Conservation (phyloP, 345 rosid species). For the Aquilaria yunnanensis region DNA sequence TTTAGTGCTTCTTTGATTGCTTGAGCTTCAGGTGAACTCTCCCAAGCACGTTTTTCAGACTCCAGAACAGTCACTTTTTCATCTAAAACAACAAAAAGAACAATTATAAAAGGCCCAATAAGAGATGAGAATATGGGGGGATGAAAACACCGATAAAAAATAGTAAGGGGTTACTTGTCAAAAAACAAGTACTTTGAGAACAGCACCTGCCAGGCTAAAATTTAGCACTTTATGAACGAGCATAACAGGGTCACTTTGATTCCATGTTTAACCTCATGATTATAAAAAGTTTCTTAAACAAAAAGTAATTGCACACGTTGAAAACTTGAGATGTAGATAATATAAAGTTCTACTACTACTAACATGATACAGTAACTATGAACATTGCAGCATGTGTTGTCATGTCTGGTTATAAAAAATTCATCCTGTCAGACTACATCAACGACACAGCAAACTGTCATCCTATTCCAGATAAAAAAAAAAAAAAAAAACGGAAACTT, state of each 20-base stretch:
- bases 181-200: background rate
- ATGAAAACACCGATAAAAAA: background rate
- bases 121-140: background rate
- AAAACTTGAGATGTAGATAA: too few species aligned
- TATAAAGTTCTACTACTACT: too few species aligned
- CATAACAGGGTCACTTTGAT: too few species aligned
- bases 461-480: background rate
- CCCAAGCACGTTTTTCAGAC: constrained; percentile 81
- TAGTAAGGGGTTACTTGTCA: too few species aligned
- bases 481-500: constrained; percentile 26
- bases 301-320: too few species aligned
- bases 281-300: too few species aligned
- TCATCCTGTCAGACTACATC: too few species aligned
- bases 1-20: constrained; percentile 72
- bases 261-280: too few species aligned
- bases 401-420: background rate
- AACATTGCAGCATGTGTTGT: too few species aligned
- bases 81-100: constrained; percentile 32
- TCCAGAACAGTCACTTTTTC: constrained; percentile 82
- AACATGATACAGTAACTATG: too few species aligned
- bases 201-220: too few species aligned
- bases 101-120: constrained; percentile 1
- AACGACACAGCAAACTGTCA: background rate
- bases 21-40: constrained; percentile 65
- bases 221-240: too few species aligned